These are phyloP conservation scores for Geotrichum candidum DNA, from an alignment of 1,139 yeast genomes.

Conservation along the genomic window DNA sequence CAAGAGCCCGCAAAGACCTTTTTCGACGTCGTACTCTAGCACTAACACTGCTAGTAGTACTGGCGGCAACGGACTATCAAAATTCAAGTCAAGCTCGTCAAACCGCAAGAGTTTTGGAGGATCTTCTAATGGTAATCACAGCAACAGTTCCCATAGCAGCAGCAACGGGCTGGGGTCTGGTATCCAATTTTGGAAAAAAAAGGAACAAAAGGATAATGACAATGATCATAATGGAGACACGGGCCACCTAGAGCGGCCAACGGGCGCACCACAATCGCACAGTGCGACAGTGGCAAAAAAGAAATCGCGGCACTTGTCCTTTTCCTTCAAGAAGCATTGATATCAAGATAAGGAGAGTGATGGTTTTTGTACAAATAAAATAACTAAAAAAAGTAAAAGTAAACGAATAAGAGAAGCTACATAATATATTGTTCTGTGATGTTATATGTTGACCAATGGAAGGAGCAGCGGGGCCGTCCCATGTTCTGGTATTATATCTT, in stretches of 20 bases:
- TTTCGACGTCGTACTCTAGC: not conserved
- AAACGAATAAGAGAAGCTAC: not conserved
- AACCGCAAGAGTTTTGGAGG: not conserved
- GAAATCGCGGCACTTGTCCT: slow-evolving; percentile 14
- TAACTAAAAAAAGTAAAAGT: not conserved
- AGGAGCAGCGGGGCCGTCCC: too few species aligned
- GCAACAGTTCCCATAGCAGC: not conserved
- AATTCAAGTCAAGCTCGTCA: not conserved
- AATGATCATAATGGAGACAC: not conserved
- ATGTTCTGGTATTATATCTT: too few species aligned
- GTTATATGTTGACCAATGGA: too few species aligned
- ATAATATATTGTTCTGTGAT: too few species aligned
- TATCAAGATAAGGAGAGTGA: too few species aligned
- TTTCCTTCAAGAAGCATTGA: slow-evolving; percentile 14
- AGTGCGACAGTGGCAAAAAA: slow-evolving; percentile 1
- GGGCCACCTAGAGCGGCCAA: not conserved
- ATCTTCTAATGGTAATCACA: not conserved
- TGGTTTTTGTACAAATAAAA: not conserved
- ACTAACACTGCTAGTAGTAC: not conserved
- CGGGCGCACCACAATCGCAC: not conserved
- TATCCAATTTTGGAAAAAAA: slow-evolving; percentile 14
- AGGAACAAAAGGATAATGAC: slow-evolving; percentile 1
- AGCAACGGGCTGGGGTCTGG: not conserved
- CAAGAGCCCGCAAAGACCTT: not conserved
- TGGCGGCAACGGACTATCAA: not conserved